phyloP scores from a whole-genome alignment of 805 yeast genomes.

The Ogataea saltuana region DNA sequence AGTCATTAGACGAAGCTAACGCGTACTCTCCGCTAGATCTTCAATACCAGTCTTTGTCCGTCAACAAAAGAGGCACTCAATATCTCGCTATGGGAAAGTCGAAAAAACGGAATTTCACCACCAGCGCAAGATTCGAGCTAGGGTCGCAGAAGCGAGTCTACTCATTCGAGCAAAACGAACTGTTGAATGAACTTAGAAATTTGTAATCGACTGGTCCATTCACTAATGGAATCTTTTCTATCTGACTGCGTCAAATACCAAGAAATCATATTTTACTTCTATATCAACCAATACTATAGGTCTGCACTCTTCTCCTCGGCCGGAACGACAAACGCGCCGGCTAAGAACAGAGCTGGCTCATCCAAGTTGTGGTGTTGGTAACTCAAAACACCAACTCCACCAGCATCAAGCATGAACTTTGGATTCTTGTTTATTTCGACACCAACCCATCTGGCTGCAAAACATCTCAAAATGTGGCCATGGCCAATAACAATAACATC shows the following conservation, averaged over 20 bases:
- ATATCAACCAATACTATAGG: slow-evolving; percentile 19
- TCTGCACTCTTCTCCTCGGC: slow-evolving; percentile 53
- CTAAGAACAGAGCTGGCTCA: slow-evolving; percentile 84
- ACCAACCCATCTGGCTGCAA: slow-evolving; percentile 86
- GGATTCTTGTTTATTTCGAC: slow-evolving; percentile 65
- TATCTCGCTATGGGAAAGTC: neutral
- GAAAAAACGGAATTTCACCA: slow-evolving; percentile 22
- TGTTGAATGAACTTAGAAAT: slow-evolving; percentile 46
- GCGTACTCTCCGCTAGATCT: slow-evolving; percentile 12
- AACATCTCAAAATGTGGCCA: slow-evolving; percentile 88
- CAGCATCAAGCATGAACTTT: slow-evolving; percentile 84
- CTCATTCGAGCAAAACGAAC: slow-evolving; percentile 54
- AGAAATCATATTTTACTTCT: too few species aligned
- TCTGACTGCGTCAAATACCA: too few species aligned
- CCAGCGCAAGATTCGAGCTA: slow-evolving; percentile 13
- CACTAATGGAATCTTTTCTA: too few species aligned
- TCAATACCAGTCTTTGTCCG: slow-evolving; percentile 14
- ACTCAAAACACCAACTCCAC: slow-evolving; percentile 90
- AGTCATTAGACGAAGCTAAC: neutral
- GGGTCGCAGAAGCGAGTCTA: slow-evolving; percentile 35
- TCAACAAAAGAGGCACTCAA: slow-evolving; percentile 3
- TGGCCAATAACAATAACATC: slow-evolving; percentile 88
- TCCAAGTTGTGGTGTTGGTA: slow-evolving; percentile 82
- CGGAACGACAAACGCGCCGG: slow-evolving; percentile 81
- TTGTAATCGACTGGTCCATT: too few species aligned